A percentile compares a stretch with the other conserved stretches of the same genome.
Conservation (phyloP, 2,329 filamentous ascomycete genomes). For the Cercospora zeina region DNA sequence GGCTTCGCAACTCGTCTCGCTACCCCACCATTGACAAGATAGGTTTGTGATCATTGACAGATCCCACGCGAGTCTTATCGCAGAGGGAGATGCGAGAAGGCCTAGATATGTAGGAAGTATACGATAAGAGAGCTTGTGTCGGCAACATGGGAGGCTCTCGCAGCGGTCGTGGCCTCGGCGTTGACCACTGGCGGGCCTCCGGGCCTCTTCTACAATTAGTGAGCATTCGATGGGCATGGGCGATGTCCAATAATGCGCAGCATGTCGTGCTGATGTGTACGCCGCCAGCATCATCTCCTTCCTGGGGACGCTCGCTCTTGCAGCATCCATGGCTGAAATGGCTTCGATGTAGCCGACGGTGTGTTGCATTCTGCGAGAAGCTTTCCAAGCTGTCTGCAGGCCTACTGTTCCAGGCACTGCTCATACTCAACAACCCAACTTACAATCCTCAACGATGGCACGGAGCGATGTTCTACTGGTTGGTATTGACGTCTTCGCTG, state of each 20-base stretch:
- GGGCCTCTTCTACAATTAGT: constrained; percentile 52
- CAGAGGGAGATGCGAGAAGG: background rate
- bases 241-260: background rate
- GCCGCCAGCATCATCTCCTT: constrained; percentile 45
- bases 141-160: constrained; percentile 54
- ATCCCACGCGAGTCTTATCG: background rate
- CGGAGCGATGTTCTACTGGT: constrained; percentile 31
- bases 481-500: constrained; percentile 26
- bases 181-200: constrained; percentile 51
- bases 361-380: constrained; percentile 16
- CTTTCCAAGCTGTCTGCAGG: constrained; percentile 16
- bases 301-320: constrained; percentile 45
- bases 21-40: background rate
- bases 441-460: constrained; percentile 32
- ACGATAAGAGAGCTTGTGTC: background rate
- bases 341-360: constrained; percentile 44
- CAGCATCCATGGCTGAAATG: constrained; percentile 46
- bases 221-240: constrained; percentile 21
- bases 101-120: background rate
- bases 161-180: constrained; percentile 50
- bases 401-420: constrained; percentile 27
- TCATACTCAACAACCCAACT: constrained; percentile 27
- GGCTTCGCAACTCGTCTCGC: background rate
- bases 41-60: no score
- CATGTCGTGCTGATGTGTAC: background rate